Percentiles rank a stretch among this genome's conserved stretches.
Evolutionary conservation across 2,329 filamentous ascomycete species (phyloP).

Genomic region (Lachnum nothofagi): DNA sequence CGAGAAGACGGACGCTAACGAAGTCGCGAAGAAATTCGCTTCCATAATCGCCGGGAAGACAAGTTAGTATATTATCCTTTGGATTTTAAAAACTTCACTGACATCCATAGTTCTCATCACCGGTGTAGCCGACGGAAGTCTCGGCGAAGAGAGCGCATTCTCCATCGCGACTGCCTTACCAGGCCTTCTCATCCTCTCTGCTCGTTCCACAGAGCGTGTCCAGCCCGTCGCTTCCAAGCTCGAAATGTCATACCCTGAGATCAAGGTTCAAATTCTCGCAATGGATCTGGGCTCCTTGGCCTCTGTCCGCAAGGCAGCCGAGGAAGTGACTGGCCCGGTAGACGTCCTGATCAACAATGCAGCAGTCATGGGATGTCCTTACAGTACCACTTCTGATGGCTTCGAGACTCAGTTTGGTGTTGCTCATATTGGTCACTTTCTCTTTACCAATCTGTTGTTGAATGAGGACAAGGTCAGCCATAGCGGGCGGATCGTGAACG

Average conservation of each 20-base stretch:
- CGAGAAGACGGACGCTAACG: too few relatives aligned
- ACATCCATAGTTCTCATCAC: too few relatives aligned
- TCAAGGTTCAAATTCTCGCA: not conserved
- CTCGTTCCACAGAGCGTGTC: constrained; percentile 19
- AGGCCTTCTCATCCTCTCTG: constrained; percentile 15
- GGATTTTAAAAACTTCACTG: not conserved
- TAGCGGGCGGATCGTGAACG: constrained; percentile 17
- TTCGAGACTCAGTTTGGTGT: constrained; percentile 49
- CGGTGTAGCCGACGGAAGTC: constrained; percentile 13
- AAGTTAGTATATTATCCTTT: too few relatives aligned
- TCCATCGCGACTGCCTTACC: constrained; percentile 23
- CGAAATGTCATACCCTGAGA: constrained; percentile 9
- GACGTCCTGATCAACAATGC: constrained; percentile 42
- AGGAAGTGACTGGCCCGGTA: constrained; percentile 30
- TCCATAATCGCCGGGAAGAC: too few relatives aligned
- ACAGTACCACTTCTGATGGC: constrained; percentile 37
- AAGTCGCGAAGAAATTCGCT: too few relatives aligned
- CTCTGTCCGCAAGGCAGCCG: constrained; percentile 38
- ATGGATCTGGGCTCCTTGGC: constrained; percentile 35
- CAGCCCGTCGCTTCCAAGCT: constrained; percentile 20
- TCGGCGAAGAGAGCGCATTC: constrained; percentile 19
- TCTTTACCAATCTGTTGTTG: constrained; percentile 46
- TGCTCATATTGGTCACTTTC: constrained; percentile 51
- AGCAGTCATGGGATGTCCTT: constrained; percentile 22
- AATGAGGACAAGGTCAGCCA: constrained; percentile 10